A percentile compares a stretch with the other conserved stretches of the same genome.
Conservation (phyloP, 169 alveolate species). For the Pseudocohnilembus persalinus region DNA sequence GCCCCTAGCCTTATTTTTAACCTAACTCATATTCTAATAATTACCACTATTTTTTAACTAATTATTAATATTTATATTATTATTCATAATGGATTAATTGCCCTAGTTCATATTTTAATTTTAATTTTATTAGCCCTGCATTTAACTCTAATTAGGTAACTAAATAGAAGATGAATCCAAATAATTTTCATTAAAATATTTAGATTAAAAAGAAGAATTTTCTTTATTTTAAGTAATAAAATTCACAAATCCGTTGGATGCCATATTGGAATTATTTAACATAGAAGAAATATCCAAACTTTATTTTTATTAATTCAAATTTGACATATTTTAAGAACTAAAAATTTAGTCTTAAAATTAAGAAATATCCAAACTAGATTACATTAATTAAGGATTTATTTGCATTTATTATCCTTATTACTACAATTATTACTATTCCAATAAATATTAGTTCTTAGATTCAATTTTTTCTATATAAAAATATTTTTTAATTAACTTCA, state of each 20-base stretch:
- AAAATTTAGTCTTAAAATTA: background rate
- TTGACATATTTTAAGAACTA: background rate
- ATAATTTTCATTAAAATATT: background rate
- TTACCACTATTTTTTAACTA: too few species aligned
- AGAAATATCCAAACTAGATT: background rate
- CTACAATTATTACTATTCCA: background rate
- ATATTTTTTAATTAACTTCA: background rate
- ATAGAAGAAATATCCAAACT: background rate
- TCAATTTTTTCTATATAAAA: background rate
- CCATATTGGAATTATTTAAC: constrained; percentile 1
- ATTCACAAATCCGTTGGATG: constrained; percentile 10
- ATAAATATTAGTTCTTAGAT: background rate
- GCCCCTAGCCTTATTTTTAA: too few species aligned
- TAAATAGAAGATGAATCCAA: background rate
- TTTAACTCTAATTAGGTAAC: too few species aligned
- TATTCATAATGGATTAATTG: too few species aligned
- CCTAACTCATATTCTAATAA: too few species aligned
- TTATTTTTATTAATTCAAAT: background rate
- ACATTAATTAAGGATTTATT: background rate
- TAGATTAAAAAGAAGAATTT: constrained; percentile 17
- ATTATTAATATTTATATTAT: too few species aligned
- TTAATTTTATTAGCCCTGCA: too few species aligned
- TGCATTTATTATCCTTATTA: background rate
- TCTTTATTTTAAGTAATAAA: constrained; percentile 15
- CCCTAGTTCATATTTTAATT: too few species aligned